Evolutionary conservation across 805 yeast species (phyloP).

Genomic region (Saccharomyces mikatae): DNA sequence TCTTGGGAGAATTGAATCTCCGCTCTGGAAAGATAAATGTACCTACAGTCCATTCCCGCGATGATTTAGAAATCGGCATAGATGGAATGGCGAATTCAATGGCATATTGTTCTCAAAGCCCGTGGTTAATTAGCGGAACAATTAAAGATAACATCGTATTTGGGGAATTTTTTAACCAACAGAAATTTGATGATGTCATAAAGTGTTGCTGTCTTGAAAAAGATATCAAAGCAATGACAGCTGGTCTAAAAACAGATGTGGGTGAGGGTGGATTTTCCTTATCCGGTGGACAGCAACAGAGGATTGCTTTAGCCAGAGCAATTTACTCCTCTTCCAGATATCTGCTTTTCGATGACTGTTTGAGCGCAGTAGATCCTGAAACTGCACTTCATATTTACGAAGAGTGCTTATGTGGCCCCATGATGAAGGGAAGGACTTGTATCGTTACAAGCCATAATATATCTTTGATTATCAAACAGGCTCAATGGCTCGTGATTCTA

Average conservation of each 20-base stretch:
- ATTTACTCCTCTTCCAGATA: slow-evolving; percentile 73
- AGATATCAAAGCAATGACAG: slow-evolving; percentile 72
- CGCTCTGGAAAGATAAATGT: slow-evolving; percentile 45
- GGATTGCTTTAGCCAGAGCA: slow-evolving; percentile 60
- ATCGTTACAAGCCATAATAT: slow-evolving; percentile 83
- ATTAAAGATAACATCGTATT: slow-evolving; percentile 70
- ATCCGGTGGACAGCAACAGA: slow-evolving; percentile 54
- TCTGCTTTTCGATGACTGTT: slow-evolving; percentile 78
- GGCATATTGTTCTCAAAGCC: slow-evolving; percentile 85
- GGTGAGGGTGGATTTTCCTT: slow-evolving; percentile 53
- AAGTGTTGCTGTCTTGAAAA: slow-evolving; percentile 76
- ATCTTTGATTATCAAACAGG: slow-evolving; percentile 68
- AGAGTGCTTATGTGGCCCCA: slow-evolving; percentile 70
- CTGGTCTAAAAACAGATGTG: slow-evolving; percentile 54
- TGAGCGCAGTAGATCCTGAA: slow-evolving; percentile 90
- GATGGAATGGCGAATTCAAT: slow-evolving; percentile 80
- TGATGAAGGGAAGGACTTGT: slow-evolving; percentile 74
- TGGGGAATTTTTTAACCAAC: slow-evolving; percentile 56
- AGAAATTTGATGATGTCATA: slow-evolving; percentile 64
- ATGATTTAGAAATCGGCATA: slow-evolving; percentile 56
- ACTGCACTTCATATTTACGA: slow-evolving; percentile 84
- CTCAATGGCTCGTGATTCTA: slow-evolving; percentile 65
- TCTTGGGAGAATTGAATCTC: slow-evolving; percentile 82
- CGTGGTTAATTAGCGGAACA: slow-evolving; percentile 85
- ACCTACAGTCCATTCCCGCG: background rate